Evolutionary conservation across 257 asterid genomes (phyloP), one percentile per base, ranked within the genome.

Genomic region (Linderniella brevidens): DNA sequence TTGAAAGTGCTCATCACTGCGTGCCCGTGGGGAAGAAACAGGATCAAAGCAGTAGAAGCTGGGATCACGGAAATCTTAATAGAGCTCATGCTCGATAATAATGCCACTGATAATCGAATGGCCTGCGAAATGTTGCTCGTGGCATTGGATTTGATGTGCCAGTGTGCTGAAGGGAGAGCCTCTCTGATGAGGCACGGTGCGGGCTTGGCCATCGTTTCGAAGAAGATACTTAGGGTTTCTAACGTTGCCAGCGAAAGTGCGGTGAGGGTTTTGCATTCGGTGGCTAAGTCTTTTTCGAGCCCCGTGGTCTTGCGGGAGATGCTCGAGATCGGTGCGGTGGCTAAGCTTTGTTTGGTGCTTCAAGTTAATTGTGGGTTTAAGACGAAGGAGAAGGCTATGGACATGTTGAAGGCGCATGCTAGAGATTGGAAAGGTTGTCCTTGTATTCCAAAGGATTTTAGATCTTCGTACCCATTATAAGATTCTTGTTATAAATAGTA

Each of bases 141-240:
- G 4, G 59, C 61, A 10, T 40, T 85, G 64, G 87, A 85, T 48
- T 92, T 71, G 60, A 66, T 85, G 0, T 85, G 93, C 53, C 37
- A 75, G 11, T 73, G 92, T 45, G 93, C 95, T 0, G 92, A 80
- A 36, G 95, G 95, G 8, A 70, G 93, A 1, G 84, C 93, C 0
- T 78, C 73, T 60, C 64, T 85, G 44, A 54, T 85, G 58, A 57
- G 58, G 11, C 95, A 85, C 20, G 87, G 71, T 1, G 92, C 75
- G 0, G 95, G 95, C 0, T 20, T 80, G 9, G 92, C 93, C 4
- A 29, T 80, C 0, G 85, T 85, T 3, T 85, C 93, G 2, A 80
- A 77, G 77, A 80, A 78, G 37, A 73, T 85, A 2, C 78, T 78
- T 36, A 71, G 93, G 82, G 87, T 80, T 61, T 85, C 95, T 9